Evolutionary conservation across 805 yeast species (phyloP), one percentile per base, ranked within the genome.

Genomic region (Candida germanica): DNA sequence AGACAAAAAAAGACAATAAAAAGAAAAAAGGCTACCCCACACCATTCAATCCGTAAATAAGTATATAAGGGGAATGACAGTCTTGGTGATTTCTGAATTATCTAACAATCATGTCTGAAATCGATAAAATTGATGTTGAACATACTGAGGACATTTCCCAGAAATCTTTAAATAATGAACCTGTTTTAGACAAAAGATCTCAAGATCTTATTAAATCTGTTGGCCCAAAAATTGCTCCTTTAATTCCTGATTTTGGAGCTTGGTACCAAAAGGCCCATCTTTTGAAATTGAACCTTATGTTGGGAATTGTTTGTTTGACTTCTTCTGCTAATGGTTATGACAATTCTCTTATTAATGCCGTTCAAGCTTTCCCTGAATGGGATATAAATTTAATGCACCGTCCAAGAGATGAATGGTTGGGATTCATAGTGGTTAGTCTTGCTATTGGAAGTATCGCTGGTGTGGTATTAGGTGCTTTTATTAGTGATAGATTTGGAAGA

Each of bases 261-360:
- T 62, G 64, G 64, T 60, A 46, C 40, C 49, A 44, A 26, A 64
- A 62, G 10, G 58, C 59, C 5, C 70, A 72, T 46, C 50, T 75
- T 33, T 29, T 60, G 3, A 39, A 42, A 18, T 57, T 76, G 42
- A 63, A 66, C 40, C 42, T 56, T 24, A 47, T 61, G 6, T 50
- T 75, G 20, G 51, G 69, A 26, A 51, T 70, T 20, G 57, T 66
- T 36, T 61, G 75, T 16, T 51, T 72, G 26, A 58, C 73, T 17
- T 66, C 78, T 7, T 65, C 75, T 33, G 70, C 68, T 44, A 65
- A 59, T 26, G 75, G 76, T 43, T 71, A 61, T 43, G 75, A 71
- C 51, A 72, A 71, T 42, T 64, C 71, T 12, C 57, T 75, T 61
- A 52, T 74, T 46, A 74, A 74, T 44, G 75, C 75, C 23, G 58